Percentiles rank a stretch among this genome's conserved stretches.
Conservation (phyloP, 2,329 filamentous ascomycete genomes). For the Aspergillus pseudoterreus region DNA sequence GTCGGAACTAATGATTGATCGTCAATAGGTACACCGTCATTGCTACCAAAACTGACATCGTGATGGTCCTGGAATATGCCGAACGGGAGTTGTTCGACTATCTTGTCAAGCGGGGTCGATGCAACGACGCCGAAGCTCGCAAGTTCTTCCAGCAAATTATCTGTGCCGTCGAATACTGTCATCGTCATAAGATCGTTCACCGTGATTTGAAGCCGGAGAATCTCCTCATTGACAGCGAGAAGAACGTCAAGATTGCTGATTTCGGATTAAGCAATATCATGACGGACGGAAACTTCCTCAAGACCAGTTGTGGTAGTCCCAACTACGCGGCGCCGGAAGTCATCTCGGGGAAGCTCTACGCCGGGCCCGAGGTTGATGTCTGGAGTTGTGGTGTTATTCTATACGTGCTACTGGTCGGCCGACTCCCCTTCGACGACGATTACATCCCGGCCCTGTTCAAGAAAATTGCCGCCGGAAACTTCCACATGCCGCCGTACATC, state of each 20-base stretch:
- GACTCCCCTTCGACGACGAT: slow-evolving; percentile 93
- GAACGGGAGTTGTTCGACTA: slow-evolving; percentile 97
- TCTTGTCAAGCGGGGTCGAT: slow-evolving; percentile 88
- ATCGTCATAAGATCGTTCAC: slow-evolving; percentile 98
- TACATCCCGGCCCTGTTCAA: slow-evolving; percentile 97
- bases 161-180: slow-evolving; percentile 97
- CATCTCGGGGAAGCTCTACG: slow-evolving; percentile 95
- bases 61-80: slow-evolving; percentile 98
- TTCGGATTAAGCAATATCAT: slow-evolving; percentile 99
- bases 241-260: slow-evolving; percentile 99
- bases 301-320: slow-evolving; percentile 95
- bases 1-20: slow-evolving; percentile 9
- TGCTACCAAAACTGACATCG: slow-evolving; percentile 88
- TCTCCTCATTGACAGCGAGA: slow-evolving; percentile 84
- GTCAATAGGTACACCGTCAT: slow-evolving; percentile 81
- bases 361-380: slow-evolving; percentile 94
- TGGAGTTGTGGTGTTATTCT: slow-evolving; percentile 66
- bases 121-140: slow-evolving; percentile 87
- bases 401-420: slow-evolving; percentile 62
- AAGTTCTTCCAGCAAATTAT: slow-evolving; percentile 99
- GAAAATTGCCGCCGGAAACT: slow-evolving; percentile 93
- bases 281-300: slow-evolving; percentile 98
- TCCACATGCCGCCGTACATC: slow-evolving; percentile 88
- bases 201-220: slow-evolving; percentile 98
- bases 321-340: slow-evolving; percentile 98